Base-by-base conservation (phyloP, 2,329 filamentous ascomycete species). In the Ceratocystis diversiconidia region DNA sequence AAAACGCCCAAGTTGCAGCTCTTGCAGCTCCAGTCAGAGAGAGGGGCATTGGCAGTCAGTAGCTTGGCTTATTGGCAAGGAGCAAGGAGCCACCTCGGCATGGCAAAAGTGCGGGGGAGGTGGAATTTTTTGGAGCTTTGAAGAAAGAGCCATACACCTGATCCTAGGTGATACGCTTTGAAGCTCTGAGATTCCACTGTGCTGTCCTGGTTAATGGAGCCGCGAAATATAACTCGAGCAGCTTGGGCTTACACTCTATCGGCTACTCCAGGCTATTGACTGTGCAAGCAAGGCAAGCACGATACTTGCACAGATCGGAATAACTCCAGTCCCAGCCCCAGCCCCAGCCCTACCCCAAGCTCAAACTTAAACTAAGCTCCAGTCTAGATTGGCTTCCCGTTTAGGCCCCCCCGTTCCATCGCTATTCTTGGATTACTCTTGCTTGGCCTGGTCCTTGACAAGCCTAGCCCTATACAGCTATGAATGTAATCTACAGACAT, bases 31-130 rank as follows among this genome's bases (percentile, higher is more conserved):
- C 17, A 52, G 22, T 10, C 17, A n/a, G 3, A 50, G n/a, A 22
- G n/a, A n/a, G 22, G 12, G n/a, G n/a, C 22, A 52, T 8, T 52
- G n/a, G 22, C 10, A 52, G n/a, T n/a, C 22, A n/a, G n/a, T 19
- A 52, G 15, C 22, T 19, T 52, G 22, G 48, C 48, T 52, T 22
- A 8, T 8, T 52, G 22, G 48, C 48, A 19, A 19, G 55, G 55
- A 59, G 55, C 28, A 59, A 59, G 55, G 55, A 59, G 55, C 25
- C 55, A 59, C 17, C 55, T n/a, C 25, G 30, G 28, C 55, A 36
- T 8, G 8, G 55, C 55, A 59, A 59, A 59, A 59, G 55, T 59
- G 55, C 55, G 55, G 55, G 55, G 55, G 55, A 59, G 28, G 55
- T 30, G 55, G 55, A 15, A 59, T 59, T 41, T 41, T 41, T 41